Evolutionary conservation across 2,329 filamentous ascomycete species (phyloP).

Genomic region (Aphanocladium album): DNA sequence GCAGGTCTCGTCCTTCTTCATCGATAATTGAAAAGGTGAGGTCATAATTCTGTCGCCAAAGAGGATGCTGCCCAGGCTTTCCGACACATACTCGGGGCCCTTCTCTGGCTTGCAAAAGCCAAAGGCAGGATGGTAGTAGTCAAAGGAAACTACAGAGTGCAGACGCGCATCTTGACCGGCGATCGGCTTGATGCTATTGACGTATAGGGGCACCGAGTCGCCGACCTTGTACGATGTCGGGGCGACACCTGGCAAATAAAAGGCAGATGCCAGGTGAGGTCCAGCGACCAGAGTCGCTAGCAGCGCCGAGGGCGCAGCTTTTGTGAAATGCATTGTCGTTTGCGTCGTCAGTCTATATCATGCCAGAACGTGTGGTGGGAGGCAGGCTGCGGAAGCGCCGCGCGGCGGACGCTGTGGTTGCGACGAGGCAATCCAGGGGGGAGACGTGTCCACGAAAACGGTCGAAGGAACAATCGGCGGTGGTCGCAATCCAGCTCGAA

Average conservation of each 20-base stretch:
- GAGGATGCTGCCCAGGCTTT: slow-evolving; percentile 84
- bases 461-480: background rate
- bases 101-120: slow-evolving; percentile 79
- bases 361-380: slow-evolving; percentile 18
- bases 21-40: slow-evolving; percentile 86
- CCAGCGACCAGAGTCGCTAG: slow-evolving; percentile 45
- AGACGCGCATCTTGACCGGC: slow-evolving; percentile 75
- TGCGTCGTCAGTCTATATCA: slow-evolving; percentile 20
- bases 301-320: slow-evolving; percentile 45
- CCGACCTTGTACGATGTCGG: slow-evolving; percentile 83
- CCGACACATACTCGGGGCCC: slow-evolving; percentile 73
- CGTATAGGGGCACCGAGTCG: slow-evolving; percentile 78
- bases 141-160: slow-evolving; percentile 90
- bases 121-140: slow-evolving; percentile 88
- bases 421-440: background rate
- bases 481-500: background rate
- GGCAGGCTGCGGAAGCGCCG: background rate
- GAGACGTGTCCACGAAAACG: background rate
- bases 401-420: background rate
- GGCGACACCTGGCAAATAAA: slow-evolving; percentile 94
- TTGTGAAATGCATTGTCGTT: slow-evolving; percentile 40
- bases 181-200: slow-evolving; percentile 88
- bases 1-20: slow-evolving; percentile 84
- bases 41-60: slow-evolving; percentile 97
- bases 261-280: slow-evolving; percentile 60